Conservation (phyloP, 2,329 filamentous ascomycete genomes). For the Aschersonia sp. region DNA sequence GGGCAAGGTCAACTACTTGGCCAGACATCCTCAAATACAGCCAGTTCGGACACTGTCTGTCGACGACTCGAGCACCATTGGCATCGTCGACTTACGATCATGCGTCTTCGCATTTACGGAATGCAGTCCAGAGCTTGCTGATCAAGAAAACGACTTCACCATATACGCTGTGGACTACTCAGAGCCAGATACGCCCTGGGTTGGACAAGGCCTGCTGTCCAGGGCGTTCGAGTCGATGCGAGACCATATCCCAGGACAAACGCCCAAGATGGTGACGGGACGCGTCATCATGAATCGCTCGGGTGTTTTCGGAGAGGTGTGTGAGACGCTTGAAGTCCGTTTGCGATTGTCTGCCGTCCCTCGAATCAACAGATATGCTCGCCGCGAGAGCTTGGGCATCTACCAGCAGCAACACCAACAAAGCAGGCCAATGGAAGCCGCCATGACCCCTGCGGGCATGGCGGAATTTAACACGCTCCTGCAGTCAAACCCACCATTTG, state of each 20-base stretch:
- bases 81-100: slow-evolving; percentile 72
- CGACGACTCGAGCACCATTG: slow-evolving; percentile 69
- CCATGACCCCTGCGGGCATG: slow-evolving; percentile 41
- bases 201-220: slow-evolving; percentile 91
- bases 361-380: too few relatives aligned
- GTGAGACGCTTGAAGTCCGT: slow-evolving; percentile 86
- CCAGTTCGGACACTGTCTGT: slow-evolving; percentile 67
- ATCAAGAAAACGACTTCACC: slow-evolving; percentile 70
- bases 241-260: slow-evolving; percentile 28
- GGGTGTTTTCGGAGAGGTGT: slow-evolving; percentile 70
- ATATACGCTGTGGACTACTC: slow-evolving; percentile 96
- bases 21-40: slow-evolving; percentile 66
- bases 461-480: slow-evolving; percentile 68
- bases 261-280: slow-evolving; percentile 69
- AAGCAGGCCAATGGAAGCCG: slow-evolving; percentile 15
- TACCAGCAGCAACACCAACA: background rate
- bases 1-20: slow-evolving; percentile 77
- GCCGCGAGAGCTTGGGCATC: too few relatives aligned
- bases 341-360: slow-evolving; percentile 57
- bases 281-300: slow-evolving; percentile 78
- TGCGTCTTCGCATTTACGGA: slow-evolving; percentile 71
- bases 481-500: slow-evolving; percentile 49
- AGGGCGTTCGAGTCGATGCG: slow-evolving; percentile 47
- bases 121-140: slow-evolving; percentile 68
- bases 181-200: slow-evolving; percentile 81